Evolutionary conservation across 176 grass and related monocot species (phyloP).

Genomic region (Oryza officinalis): DNA sequence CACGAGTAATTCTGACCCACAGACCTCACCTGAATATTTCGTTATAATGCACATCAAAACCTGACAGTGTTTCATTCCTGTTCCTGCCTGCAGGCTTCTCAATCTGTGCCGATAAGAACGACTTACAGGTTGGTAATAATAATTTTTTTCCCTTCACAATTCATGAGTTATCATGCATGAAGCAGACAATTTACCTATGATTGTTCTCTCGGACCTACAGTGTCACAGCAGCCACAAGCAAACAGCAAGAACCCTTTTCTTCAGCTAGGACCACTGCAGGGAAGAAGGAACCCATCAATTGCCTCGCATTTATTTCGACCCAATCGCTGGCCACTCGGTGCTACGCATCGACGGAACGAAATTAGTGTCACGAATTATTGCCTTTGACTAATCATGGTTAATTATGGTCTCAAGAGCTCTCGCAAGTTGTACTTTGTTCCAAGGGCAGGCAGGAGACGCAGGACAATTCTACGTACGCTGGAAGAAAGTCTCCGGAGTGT

Average conservation of each 20-base stretch:
- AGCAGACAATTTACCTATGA: conserved; percentile 12
- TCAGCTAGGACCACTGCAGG: conserved; percentile 16
- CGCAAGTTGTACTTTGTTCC: neutral
- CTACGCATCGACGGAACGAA: neutral
- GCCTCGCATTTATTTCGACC: neutral
- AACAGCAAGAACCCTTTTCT: neutral
- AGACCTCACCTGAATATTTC: neutral
- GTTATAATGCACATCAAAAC: neutral
- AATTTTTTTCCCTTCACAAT: neutral
- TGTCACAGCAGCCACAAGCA: conserved; percentile 2
- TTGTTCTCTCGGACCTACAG: conserved; percentile 33
- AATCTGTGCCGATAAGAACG: neutral
- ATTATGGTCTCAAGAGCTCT: neutral
- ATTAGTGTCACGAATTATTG: neutral
- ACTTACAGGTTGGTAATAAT: neutral
- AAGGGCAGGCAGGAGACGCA: neutral
- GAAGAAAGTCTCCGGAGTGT: neutral
- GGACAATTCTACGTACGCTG: neutral
- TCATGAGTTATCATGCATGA: conserved; percentile 6
- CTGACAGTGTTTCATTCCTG: neutral
- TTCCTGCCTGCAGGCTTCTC: neutral
- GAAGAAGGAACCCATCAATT: neutral
- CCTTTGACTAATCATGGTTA: neutral
- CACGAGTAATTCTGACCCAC: neutral
- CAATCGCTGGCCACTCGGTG: neutral